Conservation (phyloP, 306 rosid species). For the Cyamopsis tetragonoloba region DNA sequence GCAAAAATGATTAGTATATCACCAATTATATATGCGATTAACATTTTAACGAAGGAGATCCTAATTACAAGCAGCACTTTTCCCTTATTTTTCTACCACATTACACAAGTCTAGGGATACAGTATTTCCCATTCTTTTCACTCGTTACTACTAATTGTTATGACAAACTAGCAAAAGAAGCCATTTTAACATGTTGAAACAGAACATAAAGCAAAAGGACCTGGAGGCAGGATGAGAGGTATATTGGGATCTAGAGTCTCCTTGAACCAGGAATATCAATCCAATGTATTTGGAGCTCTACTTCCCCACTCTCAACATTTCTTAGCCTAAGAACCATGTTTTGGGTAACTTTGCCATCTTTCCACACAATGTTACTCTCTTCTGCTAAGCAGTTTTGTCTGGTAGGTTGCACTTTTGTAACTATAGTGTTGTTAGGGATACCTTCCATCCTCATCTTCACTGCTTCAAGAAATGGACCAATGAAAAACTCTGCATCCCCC, state of each 20-base stretch:
- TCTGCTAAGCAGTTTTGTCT: constrained; percentile 67
- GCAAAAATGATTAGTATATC: not conserved
- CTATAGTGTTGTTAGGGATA: constrained; percentile 47
- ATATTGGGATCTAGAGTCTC: constrained; percentile 31
- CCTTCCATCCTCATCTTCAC: constrained; percentile 35
- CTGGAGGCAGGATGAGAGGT: not conserved
- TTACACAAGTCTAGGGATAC: not conserved
- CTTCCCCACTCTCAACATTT: constrained; percentile 76
- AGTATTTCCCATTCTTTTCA: not conserved
- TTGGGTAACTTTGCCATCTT: constrained; percentile 50
- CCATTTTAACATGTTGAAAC: not conserved
- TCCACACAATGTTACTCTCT: constrained; percentile 59
- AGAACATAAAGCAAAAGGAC: not conserved
- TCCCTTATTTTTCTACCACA: not conserved
- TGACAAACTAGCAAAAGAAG: not conserved
- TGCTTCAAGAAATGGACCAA: constrained; percentile 45
- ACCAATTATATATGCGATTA: not conserved
- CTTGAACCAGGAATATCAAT: constrained; percentile 62
- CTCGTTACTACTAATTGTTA: not conserved
- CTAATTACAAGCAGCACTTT: not conserved
- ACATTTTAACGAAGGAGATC: not conserved
- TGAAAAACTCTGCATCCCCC: constrained; percentile 81
- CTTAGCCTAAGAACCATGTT: constrained; percentile 65
- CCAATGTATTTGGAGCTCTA: constrained; percentile 75
- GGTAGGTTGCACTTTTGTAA: constrained; percentile 47